Percentiles rank a stretch among this genome's conserved stretches.
These are phyloP conservation scores for Ogataea salicorniae DNA, from an alignment of 805 yeast species.

Conservation along the genomic window DNA sequence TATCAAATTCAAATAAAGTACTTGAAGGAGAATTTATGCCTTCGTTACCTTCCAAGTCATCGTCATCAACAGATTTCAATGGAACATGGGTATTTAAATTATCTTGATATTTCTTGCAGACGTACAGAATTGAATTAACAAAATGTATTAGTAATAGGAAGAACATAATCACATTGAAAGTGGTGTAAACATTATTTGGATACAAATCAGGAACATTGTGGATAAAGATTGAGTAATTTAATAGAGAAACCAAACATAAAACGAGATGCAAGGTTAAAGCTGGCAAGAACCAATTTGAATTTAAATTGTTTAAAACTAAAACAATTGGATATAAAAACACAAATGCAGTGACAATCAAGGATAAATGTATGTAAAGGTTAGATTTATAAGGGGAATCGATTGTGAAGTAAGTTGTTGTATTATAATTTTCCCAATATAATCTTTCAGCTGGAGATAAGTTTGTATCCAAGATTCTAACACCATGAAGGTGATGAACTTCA, in stretches of 20 bases:
- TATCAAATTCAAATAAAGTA: conserved; percentile 31
- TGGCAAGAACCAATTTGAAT: conserved; percentile 55
- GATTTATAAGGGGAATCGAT: conserved; percentile 43
- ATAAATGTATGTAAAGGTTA: conserved; percentile 52
- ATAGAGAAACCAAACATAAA: conserved; percentile 43
- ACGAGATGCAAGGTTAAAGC: conserved; percentile 46
- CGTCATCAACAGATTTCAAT: neutral
- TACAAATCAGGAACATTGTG: conserved; percentile 60
- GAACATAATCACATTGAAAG: conserved; percentile 58
- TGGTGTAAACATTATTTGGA: conserved; percentile 69
- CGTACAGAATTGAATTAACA: conserved; percentile 44
- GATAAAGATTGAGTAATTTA: conserved; percentile 53
- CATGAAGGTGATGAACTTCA: conserved; percentile 50
- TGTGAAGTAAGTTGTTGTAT: conserved; percentile 71
- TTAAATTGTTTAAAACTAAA: conserved; percentile 57
- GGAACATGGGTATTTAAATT: conserved; percentile 8
- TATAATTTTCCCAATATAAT: conserved; percentile 71
- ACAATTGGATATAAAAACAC: conserved; percentile 62
- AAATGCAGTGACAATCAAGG: conserved; percentile 38
- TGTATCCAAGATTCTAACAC: conserved; percentile 67
- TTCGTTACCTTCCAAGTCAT: neutral
- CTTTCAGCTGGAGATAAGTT: conserved; percentile 66
- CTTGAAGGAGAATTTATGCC: conserved; percentile 30
- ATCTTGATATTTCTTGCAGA: conserved; percentile 34
- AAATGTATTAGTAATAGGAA: conserved; percentile 51